Conservation (phyloP, 2,329 filamentous ascomycete genomes). For the Sphaerulina vaccinii region DNA sequence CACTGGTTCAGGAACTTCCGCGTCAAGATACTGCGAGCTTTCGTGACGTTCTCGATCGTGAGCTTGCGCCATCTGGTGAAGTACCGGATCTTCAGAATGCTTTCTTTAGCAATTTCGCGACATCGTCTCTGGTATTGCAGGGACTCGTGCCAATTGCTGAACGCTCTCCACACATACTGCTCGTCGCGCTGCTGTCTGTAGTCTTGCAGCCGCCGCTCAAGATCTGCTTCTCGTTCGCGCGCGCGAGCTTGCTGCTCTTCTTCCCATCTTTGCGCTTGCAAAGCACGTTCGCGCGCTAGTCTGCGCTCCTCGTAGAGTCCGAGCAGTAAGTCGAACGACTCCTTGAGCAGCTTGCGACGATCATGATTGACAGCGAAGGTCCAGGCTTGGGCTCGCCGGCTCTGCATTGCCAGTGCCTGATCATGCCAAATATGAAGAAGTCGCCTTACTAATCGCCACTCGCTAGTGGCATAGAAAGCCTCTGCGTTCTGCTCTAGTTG, state of each 20-base stretch:
- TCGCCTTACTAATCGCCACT: conserved; percentile 22
- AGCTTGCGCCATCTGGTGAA: conserved; percentile 70
- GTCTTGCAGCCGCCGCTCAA: conserved; percentile 12
- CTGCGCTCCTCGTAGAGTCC: conserved; percentile 32
- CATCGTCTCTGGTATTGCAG: conserved; percentile 64
- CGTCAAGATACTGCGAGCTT: conserved; percentile 53
- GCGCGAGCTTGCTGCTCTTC: conserved; percentile 17
- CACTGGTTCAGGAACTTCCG: conserved; percentile 57
- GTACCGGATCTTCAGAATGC: conserved; percentile 62
- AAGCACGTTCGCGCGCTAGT: conserved; percentile 10
- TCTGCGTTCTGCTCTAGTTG: conserved; percentile 34
- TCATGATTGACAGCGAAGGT: conserved; percentile 52
- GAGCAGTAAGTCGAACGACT: conserved; percentile 55
- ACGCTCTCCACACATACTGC: conserved; percentile 63
- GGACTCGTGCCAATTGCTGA: conserved; percentile 67
- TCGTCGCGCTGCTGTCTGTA: conserved; percentile 56
- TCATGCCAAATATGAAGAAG: conserved; percentile 46
- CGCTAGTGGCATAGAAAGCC: conserved; percentile 28
- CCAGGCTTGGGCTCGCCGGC: conserved; percentile 33
- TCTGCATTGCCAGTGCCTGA: conserved; percentile 37
- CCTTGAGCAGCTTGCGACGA: conserved; percentile 50
- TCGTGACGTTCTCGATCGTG: conserved; percentile 59
- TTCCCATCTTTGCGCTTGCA: conserved; percentile 16
- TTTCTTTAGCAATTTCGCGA: conserved; percentile 36
- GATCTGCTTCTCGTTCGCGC: conserved; percentile 16